phyloP scores from a whole-genome alignment of 2,329 filamentous ascomycete genomes.

The Pestalotiopsis sp. region DNA sequence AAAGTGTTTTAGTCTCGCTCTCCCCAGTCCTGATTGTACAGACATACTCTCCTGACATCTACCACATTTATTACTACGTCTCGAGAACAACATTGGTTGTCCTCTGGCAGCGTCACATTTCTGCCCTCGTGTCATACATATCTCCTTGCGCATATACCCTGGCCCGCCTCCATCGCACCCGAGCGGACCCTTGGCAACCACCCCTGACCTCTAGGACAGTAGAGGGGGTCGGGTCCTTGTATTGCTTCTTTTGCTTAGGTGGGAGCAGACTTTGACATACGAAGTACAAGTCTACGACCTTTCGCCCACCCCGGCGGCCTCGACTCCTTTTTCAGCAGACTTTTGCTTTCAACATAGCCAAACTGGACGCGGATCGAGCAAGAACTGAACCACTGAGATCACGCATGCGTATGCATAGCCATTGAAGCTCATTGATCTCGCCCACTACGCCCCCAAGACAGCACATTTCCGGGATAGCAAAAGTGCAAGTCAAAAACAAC shows the following conservation, averaged over 20 bases:
- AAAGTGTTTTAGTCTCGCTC: neutral
- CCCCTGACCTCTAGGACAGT: neutral
- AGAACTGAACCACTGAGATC: neutral
- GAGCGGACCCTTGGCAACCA: conserved; percentile 6
- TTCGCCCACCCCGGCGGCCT: neutral
- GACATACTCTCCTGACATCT: neutral
- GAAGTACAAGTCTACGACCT: neutral
- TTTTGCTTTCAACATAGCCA: neutral
- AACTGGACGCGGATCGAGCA: neutral
- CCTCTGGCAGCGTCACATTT: neutral
- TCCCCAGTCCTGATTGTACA: neutral
- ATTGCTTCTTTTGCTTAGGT: neutral
- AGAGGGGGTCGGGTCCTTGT: neutral
- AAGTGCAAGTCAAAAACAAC: neutral
- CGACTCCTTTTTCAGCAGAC: neutral
- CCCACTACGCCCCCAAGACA: neutral
- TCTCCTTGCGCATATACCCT: neutral
- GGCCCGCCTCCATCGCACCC: conserved; percentile 5
- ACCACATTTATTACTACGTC: neutral
- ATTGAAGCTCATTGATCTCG: neutral
- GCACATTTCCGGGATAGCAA: neutral
- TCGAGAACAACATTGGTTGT: neutral
- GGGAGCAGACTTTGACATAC: neutral
- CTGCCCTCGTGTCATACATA: neutral
- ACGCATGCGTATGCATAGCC: neutral